phyloP scores from a whole-genome alignment of 1,139 yeast genomes.

The Fermentozyma sake region DNA sequence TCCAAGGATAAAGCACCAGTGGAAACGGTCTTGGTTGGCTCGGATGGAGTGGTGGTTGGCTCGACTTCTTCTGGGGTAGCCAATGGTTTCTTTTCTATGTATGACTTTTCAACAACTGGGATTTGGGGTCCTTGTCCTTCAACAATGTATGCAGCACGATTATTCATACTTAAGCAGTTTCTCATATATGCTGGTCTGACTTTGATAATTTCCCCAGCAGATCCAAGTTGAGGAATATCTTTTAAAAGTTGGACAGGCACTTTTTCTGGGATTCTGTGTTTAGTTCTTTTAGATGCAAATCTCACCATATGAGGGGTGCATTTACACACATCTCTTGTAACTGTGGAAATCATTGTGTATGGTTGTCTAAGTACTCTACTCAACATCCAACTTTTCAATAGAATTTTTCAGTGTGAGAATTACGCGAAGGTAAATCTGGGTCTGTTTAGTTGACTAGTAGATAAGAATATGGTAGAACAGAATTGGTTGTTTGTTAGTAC shows the following conservation, averaged over 20 bases:
- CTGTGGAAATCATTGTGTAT: constrained; percentile 6
- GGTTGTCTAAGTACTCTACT: neutral
- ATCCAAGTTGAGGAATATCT: constrained; percentile 61
- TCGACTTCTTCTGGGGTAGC: constrained; percentile 5
- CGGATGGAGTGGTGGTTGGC: constrained; percentile 2
- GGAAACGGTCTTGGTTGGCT: constrained; percentile 7
- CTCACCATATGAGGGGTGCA: constrained; percentile 10
- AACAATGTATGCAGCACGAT: constrained; percentile 69
- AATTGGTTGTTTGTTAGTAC: no score
- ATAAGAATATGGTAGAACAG: no score
- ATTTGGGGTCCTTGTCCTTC: constrained; percentile 53
- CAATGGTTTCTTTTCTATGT: constrained; percentile 6
- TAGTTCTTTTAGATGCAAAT: constrained; percentile 9
- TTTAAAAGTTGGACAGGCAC: constrained; percentile 68
- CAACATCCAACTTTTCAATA: no score
- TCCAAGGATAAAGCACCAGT: constrained; percentile 32
- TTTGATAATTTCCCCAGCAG: constrained; percentile 63
- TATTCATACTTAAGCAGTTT: constrained; percentile 62
- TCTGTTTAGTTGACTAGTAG: no score
- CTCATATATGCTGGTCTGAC: constrained; percentile 87
- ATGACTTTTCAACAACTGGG: constrained; percentile 47
- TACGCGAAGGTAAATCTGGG: no score
- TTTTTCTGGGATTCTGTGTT: constrained; percentile 26
- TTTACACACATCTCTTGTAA: constrained; percentile 6
- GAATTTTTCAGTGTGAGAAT: no score